Conservation (phyloP, 2,329 filamentous ascomycete species). For the Scedosporium apiospermum region DNA sequence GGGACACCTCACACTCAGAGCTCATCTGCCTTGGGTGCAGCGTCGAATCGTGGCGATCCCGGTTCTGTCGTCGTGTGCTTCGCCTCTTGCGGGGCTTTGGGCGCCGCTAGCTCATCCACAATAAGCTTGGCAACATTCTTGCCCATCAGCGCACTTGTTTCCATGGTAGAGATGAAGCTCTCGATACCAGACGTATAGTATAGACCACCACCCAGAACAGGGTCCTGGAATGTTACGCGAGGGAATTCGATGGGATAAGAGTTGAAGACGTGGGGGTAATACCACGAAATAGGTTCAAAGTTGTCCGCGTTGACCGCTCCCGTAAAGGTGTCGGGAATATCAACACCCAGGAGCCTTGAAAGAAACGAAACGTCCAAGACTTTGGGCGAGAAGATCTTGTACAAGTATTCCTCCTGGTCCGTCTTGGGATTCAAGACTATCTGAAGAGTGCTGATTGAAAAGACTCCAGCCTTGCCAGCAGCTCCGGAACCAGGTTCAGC, state of each 20-base stretch:
- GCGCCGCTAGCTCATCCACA: constrained; percentile 43
- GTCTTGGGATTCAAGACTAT: constrained; percentile 52
- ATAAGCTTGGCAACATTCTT: constrained; percentile 71
- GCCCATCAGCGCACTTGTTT: constrained; percentile 87
- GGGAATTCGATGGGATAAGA: constrained; percentile 82
- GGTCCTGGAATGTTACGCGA: constrained; percentile 77
- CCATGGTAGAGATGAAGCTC: constrained; percentile 94
- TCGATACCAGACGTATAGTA: constrained; percentile 75
- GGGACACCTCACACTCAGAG: background rate
- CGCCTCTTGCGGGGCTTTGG: constrained; percentile 8
- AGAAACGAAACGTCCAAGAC: constrained; percentile 44
- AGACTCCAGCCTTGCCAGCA: constrained; percentile 70
- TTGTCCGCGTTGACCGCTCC: constrained; percentile 19
- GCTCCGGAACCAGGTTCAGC: constrained; percentile 40
- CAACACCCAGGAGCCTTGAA: constrained; percentile 38
- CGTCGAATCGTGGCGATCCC: no score
- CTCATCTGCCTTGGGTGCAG: background rate
- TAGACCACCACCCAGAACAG: constrained; percentile 54
- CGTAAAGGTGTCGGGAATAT: constrained; percentile 33
- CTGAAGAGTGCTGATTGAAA: constrained; percentile 69
- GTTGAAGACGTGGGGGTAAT: constrained; percentile 66
- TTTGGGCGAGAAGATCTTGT: constrained; percentile 56
- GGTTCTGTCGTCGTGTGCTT: background rate
- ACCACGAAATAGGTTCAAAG: constrained; percentile 58
- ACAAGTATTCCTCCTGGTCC: constrained; percentile 43